Percentiles rank a stretch among this genome's conserved stretches.
These are phyloP conservation scores for Cercospora sesami DNA, from an alignment of 2,329 filamentous ascomycete genomes.

Conservation along the genomic window DNA sequence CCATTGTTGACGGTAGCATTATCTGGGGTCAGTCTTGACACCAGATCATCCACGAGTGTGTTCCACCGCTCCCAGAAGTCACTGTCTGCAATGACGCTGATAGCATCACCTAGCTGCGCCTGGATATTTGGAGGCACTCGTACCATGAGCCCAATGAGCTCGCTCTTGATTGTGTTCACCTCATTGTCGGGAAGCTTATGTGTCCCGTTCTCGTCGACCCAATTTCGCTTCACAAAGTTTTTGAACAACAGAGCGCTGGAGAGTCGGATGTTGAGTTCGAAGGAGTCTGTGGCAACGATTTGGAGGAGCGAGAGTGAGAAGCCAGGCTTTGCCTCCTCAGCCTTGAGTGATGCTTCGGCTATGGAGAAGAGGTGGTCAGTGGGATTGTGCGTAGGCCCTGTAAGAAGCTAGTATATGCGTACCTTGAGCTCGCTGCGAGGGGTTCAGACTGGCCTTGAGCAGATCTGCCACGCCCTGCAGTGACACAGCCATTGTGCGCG, in stretches of 20 bases:
- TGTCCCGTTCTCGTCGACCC: conserved; percentile 90
- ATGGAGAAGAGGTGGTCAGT: conserved; percentile 24
- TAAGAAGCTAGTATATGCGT: neutral
- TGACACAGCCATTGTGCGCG: conserved; percentile 57
- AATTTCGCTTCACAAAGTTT: conserved; percentile 94
- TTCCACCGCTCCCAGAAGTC: conserved; percentile 97
- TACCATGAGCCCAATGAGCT: conserved; percentile 96
- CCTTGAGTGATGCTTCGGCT: conserved; percentile 81
- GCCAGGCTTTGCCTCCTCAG: conserved; percentile 76
- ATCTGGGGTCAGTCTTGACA: conserved; percentile 77
- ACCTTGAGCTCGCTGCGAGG: conserved; percentile 38
- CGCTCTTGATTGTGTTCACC: conserved; percentile 86
- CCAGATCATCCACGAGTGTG: conserved; percentile 90
- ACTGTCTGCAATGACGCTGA: conserved; percentile 95
- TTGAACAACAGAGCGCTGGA: conserved; percentile 94
- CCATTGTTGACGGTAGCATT: conserved; percentile 87
- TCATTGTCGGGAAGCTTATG: conserved; percentile 84
- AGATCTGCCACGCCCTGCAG: conserved; percentile 71
- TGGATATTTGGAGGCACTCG: conserved; percentile 83
- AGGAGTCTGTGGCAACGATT: conserved; percentile 75
- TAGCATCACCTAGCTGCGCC: conserved; percentile 90
- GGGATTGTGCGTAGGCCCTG: neutral
- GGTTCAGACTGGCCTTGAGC: conserved; percentile 87
- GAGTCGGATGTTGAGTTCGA: conserved; percentile 76
- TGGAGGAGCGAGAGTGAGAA: conserved; percentile 86